phyloP scores from a whole-genome alignment of 31 red algal species.

The Porphyra umbilicalis region DNA sequence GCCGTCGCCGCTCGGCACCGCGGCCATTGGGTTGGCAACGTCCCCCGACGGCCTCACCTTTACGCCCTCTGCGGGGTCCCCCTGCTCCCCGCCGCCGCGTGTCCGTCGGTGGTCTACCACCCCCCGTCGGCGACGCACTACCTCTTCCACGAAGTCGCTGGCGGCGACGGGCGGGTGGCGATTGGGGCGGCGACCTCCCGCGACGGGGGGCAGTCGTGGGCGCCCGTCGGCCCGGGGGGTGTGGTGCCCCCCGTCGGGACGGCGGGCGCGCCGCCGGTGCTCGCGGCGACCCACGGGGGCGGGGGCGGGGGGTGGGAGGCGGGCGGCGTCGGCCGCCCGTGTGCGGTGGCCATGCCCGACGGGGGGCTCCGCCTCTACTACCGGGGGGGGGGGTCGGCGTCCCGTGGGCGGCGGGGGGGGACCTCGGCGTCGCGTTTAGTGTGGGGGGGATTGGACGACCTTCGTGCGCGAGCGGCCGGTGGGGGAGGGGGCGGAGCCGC shows the following conservation, averaged over 20 bases:
- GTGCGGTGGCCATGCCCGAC: conserved; percentile 32
- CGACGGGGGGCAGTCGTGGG: background rate
- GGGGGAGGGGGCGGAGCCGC: background rate
- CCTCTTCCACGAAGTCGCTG: background rate
- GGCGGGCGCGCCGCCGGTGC: background rate
- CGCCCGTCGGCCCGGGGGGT: background rate
- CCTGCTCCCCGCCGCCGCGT: background rate
- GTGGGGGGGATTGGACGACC: background rate
- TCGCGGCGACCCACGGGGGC: background rate
- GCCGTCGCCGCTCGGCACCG: too few species aligned
- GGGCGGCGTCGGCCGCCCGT: conserved; percentile 36
- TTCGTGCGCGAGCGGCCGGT: background rate
- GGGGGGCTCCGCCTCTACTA: conserved; percentile 51
- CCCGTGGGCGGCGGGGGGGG: background rate
- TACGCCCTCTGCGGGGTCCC: background rate
- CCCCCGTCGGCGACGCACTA: background rate
- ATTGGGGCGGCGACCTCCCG: background rate
- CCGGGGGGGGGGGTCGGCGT: conserved; percentile 1
- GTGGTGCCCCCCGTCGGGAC: background rate
- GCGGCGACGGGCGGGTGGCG: background rate
- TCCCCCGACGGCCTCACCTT: background rate
- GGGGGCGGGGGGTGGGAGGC: conserved; percentile 30
- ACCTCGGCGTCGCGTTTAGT: background rate
- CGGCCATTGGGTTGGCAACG: background rate
- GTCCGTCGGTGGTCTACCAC: background rate